phyloP scores from a whole-genome alignment of 129 eudicot species.

The Kitagawia praeruptora region DNA sequence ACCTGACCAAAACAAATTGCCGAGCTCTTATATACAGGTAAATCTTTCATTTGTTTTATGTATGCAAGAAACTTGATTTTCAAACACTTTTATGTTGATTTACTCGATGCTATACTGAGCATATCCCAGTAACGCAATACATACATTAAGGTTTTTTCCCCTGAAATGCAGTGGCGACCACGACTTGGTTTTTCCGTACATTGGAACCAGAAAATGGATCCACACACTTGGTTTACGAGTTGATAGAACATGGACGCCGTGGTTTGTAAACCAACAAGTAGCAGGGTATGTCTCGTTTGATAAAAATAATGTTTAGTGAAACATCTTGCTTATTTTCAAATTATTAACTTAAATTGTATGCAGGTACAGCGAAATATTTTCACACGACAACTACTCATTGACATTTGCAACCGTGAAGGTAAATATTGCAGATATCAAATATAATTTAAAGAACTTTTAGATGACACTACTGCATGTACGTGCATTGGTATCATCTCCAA shows the following conservation, averaged over 20 bases:
- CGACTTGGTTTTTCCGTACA: constrained; percentile 7
- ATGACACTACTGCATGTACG: no score
- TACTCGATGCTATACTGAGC: not conserved
- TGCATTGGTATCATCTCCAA: not conserved
- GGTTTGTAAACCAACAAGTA: constrained; percentile 5
- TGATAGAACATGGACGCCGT: constrained; percentile 1
- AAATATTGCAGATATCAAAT: not conserved
- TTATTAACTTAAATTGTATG: not conserved
- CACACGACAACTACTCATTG: not conserved
- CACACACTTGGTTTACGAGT: not conserved
- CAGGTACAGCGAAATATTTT: not conserved
- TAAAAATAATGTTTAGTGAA: not conserved
- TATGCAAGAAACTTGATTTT: not conserved
- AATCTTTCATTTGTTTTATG: not conserved
- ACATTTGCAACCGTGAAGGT: constrained; percentile 32
- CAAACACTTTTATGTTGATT: not conserved
- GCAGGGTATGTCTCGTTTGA: constrained; percentile 1
- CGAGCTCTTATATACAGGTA: constrained; percentile 7
- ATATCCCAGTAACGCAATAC: not conserved
- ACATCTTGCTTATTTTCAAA: not conserved
- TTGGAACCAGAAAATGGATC: constrained; percentile 8
- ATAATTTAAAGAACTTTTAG: not conserved
- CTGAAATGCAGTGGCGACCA: constrained; percentile 9
- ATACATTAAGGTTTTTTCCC: not conserved
- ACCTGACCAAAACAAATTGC: not conserved